A percentile compares a stretch with the other conserved stretches of the same genome.
These are phyloP conservation scores for Dothiorella sarmentorum DNA, from an alignment of 2,329 filamentous ascomycete species.

Conservation along the genomic window DNA sequence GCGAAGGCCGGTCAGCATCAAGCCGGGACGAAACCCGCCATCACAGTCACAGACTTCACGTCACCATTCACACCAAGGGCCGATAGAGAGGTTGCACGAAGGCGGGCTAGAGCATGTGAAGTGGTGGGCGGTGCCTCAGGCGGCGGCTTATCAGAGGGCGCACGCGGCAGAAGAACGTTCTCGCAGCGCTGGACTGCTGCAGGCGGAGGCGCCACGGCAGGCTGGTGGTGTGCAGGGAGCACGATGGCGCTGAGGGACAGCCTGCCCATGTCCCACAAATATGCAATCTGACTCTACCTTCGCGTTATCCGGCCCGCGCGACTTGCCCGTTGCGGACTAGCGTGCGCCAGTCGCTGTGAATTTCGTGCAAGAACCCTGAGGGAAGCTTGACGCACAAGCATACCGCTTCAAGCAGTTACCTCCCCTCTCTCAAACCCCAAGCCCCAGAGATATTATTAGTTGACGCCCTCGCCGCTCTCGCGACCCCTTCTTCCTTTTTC, in stretches of 20 bases:
- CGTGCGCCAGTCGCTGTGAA: conserved; percentile 7
- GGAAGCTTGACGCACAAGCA: conserved; percentile 8
- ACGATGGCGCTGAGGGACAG: conserved; percentile 12
- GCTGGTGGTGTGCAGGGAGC: conserved; percentile 13
- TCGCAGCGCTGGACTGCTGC: conserved; percentile 1
- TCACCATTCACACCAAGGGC: neutral
- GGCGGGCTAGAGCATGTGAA: conserved; percentile 3
- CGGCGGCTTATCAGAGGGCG: neutral
- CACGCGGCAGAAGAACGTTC: neutral
- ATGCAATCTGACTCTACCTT: conserved; percentile 16
- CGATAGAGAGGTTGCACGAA: conserved; percentile 7
- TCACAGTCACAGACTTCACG: conserved; percentile 10
- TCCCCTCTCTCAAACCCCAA: conserved; percentile 14
- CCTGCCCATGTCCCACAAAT: conserved; percentile 15
- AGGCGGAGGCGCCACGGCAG: neutral
- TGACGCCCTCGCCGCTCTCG: neutral
- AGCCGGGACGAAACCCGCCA: conserved; percentile 10
- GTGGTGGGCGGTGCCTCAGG: neutral
- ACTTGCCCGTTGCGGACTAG: conserved; percentile 15
- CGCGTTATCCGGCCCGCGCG: conserved; percentile 14
- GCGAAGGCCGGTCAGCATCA: conserved; percentile 11
- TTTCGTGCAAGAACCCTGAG: conserved; percentile 12
- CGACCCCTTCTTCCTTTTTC: neutral
- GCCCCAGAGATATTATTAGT: conserved; percentile 10
- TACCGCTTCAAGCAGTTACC: conserved; percentile 14